phyloP scores from a whole-genome alignment of 2,329 filamentous ascomycete genomes.

The Cadophora malorum region DNA sequence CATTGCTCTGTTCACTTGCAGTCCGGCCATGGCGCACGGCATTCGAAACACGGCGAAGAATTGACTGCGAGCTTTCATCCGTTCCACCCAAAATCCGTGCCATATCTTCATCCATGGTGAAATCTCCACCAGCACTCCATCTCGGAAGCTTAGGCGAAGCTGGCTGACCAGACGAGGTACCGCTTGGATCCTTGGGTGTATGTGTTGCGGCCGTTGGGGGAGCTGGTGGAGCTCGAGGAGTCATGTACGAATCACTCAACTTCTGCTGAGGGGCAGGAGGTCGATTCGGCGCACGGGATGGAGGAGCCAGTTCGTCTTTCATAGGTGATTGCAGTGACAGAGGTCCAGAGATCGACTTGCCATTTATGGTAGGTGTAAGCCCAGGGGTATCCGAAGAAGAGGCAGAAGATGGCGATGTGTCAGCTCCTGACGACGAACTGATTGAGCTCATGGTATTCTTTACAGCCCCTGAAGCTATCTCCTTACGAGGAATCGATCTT shows the following conservation, averaged over 20 bases:
- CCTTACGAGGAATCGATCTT: constrained; percentile 65
- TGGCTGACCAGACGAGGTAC: constrained; percentile 46
- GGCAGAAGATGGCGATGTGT: constrained; percentile 43
- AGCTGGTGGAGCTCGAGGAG: constrained; percentile 45
- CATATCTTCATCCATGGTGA: constrained; percentile 96
- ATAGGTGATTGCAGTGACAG: constrained; percentile 37
- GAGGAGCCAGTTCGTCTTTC: constrained; percentile 39
- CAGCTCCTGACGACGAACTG: constrained; percentile 42
- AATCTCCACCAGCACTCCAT: constrained; percentile 82
- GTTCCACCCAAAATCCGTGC: constrained; percentile 78
- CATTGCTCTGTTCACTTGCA: constrained; percentile 69
- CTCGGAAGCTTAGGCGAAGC: constrained; percentile 71
- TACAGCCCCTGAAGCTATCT: constrained; percentile 50
- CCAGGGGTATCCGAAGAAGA: constrained; percentile 44
- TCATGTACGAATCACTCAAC: constrained; percentile 46
- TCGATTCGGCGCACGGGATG: constrained; percentile 42
- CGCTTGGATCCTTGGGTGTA: constrained; percentile 55
- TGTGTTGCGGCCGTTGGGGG: constrained; percentile 34
- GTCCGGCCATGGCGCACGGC: constrained; percentile 92
- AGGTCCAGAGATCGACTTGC: constrained; percentile 44
- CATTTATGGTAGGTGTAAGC: constrained; percentile 43
- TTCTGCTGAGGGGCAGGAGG: constrained; percentile 51
- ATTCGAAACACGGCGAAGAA: constrained; percentile 89
- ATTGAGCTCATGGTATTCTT: constrained; percentile 39
- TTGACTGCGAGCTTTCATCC: constrained; percentile 78